A percentile compares a stretch with the other conserved stretches of the same genome.
phyloP scores from a whole-genome alignment of 768 basidiomycete genomes.

The Naematelia encephala region DNA sequence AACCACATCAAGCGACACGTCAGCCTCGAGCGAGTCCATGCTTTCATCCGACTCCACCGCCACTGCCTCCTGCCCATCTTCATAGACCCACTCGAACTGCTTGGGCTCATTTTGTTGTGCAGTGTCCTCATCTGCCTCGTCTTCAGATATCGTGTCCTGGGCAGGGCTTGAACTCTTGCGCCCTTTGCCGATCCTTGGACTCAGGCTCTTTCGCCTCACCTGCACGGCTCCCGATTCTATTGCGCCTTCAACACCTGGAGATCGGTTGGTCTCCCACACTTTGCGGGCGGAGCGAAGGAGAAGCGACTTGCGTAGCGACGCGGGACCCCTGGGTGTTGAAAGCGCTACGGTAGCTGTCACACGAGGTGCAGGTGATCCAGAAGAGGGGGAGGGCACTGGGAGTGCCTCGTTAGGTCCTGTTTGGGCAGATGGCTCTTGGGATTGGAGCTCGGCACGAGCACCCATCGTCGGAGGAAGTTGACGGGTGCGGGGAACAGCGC shows the following conservation, averaged over 20 bases:
- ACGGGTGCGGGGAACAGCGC: slow-evolving; percentile 28
- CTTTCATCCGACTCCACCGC: slow-evolving; percentile 55
- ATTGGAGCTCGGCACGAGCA: not conserved
- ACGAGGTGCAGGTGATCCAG: slow-evolving; percentile 4
- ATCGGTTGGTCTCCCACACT: slow-evolving; percentile 36
- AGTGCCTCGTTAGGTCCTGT: not conserved
- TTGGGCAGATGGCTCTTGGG: not conserved
- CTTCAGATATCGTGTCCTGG: not conserved
- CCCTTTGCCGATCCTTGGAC: slow-evolving; percentile 16
- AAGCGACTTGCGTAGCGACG: slow-evolving; percentile 42
- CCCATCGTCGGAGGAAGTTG: slow-evolving; percentile 4
- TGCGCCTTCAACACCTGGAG: slow-evolving; percentile 33
- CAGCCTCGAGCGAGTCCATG: slow-evolving; percentile 56
- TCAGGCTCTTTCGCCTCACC: slow-evolving; percentile 30
- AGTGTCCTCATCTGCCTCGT: slow-evolving; percentile 17
- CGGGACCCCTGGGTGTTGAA: slow-evolving; percentile 30
- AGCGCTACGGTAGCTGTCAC: slow-evolving; percentile 28
- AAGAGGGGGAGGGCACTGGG: not conserved
- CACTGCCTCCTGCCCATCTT: slow-evolving; percentile 15
- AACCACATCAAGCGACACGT: slow-evolving; percentile 39
- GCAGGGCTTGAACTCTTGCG: slow-evolving; percentile 21
- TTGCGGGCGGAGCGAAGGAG: slow-evolving; percentile 43
- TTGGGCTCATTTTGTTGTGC: slow-evolving; percentile 8
- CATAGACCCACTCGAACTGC: slow-evolving; percentile 25
- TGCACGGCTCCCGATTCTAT: slow-evolving; percentile 28